phyloP scores from a whole-genome alignment of 169 alveolate species.

The Perkinsus chesapeaki region DNA sequence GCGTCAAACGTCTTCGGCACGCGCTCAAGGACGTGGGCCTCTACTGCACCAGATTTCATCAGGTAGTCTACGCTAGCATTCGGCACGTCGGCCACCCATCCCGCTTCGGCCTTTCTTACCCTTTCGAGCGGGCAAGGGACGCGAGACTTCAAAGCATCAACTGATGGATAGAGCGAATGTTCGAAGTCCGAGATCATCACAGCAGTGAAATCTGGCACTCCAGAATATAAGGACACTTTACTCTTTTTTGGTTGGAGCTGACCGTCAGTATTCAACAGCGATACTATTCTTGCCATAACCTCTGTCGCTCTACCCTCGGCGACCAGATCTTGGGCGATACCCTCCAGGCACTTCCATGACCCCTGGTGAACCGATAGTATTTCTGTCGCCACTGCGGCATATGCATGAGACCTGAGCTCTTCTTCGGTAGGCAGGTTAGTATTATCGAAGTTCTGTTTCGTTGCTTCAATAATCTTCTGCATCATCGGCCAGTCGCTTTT shows the following conservation, averaged over 20 bases:
- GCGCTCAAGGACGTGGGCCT: neutral
- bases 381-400: neutral
- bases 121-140: neutral
- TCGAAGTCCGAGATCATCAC: neutral
- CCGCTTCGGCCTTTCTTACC: neutral
- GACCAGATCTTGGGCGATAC: neutral
- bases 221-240: neutral
- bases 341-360: neutral
- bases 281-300: neutral
- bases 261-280: neutral
- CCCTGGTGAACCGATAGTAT: neutral
- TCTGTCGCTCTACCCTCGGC: neutral
- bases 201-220: neutral
- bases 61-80: neutral
- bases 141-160: neutral
- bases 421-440: neutral
- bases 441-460: neutral
- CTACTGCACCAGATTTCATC: neutral
- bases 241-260: neutral
- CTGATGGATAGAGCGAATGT: neutral
- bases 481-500: neutral
- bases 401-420: neutral
- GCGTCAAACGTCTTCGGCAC: neutral
- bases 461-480: neutral
- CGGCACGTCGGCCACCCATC: neutral